phyloP scores from a whole-genome alignment of 2,329 filamentous ascomycete genomes.

The Pseudophaeomoniella oleicola region DNA sequence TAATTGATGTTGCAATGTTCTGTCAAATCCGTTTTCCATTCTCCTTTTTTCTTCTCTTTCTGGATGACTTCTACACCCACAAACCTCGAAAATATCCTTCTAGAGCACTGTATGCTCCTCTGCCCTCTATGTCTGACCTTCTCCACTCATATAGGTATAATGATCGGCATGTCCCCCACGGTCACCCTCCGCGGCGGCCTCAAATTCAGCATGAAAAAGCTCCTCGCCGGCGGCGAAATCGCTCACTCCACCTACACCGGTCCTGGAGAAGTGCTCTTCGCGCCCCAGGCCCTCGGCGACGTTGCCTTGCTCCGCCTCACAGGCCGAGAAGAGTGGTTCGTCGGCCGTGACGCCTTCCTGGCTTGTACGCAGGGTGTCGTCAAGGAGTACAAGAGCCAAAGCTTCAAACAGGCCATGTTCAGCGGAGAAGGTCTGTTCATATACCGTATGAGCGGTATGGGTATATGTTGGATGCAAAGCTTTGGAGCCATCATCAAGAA shows the following conservation, averaged over 20 bases:
- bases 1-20: conserved; percentile 15
- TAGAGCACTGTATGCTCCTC: too few relatives aligned
- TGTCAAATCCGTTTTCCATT: neutral
- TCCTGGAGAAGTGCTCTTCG: conserved; percentile 78
- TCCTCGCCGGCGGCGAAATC: conserved; percentile 72
- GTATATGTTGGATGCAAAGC: conserved; percentile 77
- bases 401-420: conserved; percentile 81
- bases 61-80: too few relatives aligned
- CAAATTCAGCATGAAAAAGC: conserved; percentile 83
- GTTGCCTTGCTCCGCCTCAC: conserved; percentile 64
- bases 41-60: neutral
- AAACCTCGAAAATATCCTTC: too few relatives aligned
- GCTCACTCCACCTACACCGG: conserved; percentile 68
- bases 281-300: conserved; percentile 67
- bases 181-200: conserved; percentile 69
- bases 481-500: conserved; percentile 93
- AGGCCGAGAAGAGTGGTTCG: conserved; percentile 61
- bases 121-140: too few relatives aligned
- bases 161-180: conserved; percentile 90
- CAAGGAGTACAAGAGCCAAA: conserved; percentile 79
- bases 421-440: conserved; percentile 85
- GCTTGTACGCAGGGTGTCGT: conserved; percentile 72
- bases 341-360: conserved; percentile 76
- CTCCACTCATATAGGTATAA: conserved; percentile 44
- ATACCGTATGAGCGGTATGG: conserved; percentile 68